Base-by-base conservation (phyloP, 768 basidiomycete genomes). In the Saitozyma podzolica region DNA sequence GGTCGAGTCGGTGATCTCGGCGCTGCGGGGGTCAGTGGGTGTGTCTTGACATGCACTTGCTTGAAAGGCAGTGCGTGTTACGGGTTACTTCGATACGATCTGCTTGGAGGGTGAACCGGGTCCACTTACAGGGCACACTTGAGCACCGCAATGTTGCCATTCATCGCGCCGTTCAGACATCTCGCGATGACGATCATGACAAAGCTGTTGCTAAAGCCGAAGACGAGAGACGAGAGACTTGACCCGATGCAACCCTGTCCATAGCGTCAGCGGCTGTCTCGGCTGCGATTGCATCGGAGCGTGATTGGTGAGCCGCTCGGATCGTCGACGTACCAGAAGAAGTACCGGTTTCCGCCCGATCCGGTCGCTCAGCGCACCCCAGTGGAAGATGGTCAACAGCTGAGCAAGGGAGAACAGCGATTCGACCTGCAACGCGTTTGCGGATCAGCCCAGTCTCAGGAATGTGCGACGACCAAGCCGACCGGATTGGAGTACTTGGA, bases 121-220 rank as follows among this genome's bases (percentile, higher is more conserved):
- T 29, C 29, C 29, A 65, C 73, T 68, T 51, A 74, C 73, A 74
- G 62, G 20, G 66, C 65, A 50, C 61, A 62, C 55, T 74, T 74
- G 42, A 74, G 57, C 4, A 74, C 66, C 9, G 65, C 73, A 17
- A 74, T 62, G 45, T 74, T 74, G 40, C 73, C 73, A 41, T 74
- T 74, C 53, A 64, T 62, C 13, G 69, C 29, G 19, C 73, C 73
- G 19, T 66, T 70, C 43, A 74, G 51, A 39, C 56, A 55, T 14
- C 73, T 42, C n/a, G 70, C 63, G n/a, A 65, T 37, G 20, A 69
- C 56, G 56, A 74, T 67, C 50, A 61, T 63, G 37, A 54, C 48
- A 53, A 74, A 67, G 1, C 65, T 65, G 6, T 60, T 52, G 49
- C 70, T 72, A 50, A 74, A 66, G 4, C 73, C 73, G 54, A 74